Evolutionary conservation across 192 early-diverging fungal genomes (phyloP).

Genomic region (Fimicolochytrium jonesii): DNA sequence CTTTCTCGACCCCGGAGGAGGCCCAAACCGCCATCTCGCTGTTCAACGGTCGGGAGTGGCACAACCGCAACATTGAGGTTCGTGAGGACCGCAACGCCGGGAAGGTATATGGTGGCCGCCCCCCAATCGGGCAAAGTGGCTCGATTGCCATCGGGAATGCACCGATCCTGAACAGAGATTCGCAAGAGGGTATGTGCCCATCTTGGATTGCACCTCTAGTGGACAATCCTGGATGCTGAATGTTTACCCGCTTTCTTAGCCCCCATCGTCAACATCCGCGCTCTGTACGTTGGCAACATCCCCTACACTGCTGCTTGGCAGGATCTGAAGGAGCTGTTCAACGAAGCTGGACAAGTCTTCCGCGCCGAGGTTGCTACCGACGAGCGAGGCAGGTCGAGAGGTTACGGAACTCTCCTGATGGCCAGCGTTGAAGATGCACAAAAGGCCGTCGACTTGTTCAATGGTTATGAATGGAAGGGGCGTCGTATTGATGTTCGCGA

Average conservation of each 20-base stretch:
- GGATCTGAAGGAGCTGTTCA: slow-evolving; percentile 56
- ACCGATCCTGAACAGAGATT: too few species aligned
- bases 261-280: too few species aligned
- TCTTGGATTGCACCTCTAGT: too few species aligned
- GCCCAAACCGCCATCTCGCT: slow-evolving; percentile 37
- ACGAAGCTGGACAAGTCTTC: slow-evolving; percentile 62
- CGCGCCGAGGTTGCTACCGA: slow-evolving; percentile 60
- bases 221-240: too few species aligned
- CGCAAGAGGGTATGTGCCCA: too few species aligned
- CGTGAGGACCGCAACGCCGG: slow-evolving; percentile 45
- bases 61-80: slow-evolving; percentile 45
- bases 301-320: slow-evolving; percentile 51
- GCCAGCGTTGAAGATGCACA: slow-evolving; percentile 62
- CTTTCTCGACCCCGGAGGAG: slow-evolving; percentile 37
- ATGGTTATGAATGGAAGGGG: slow-evolving; percentile 68
- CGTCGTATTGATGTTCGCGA: slow-evolving; percentile 70
- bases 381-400: slow-evolving; percentile 59
- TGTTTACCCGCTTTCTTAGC: too few species aligned
- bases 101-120: too few species aligned
- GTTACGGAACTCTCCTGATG: slow-evolving; percentile 70
- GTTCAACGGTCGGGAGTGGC: slow-evolving; percentile 50
- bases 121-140: too few species aligned
- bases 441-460: slow-evolving; percentile 61
- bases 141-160: too few species aligned
- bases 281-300: slow-evolving; percentile 55